Evolutionary conservation across 768 basidiomycete species (phyloP).

Genomic region (Stropharia rugosoannulata): DNA sequence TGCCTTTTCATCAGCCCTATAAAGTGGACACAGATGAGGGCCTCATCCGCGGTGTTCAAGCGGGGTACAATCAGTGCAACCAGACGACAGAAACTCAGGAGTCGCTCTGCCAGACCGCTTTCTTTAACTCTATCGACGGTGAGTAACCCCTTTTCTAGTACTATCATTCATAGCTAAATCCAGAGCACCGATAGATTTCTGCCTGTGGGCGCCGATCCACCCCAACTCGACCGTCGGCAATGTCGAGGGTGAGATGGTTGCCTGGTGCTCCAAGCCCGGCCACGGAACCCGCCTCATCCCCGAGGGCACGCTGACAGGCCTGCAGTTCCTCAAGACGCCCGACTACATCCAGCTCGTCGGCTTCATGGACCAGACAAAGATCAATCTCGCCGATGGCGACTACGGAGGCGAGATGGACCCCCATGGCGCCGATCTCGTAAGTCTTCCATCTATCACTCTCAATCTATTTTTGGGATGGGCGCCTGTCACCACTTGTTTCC

Average conservation of each 20-base stretch:
- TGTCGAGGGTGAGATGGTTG: conserved; percentile 71
- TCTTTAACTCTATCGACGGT: conserved; percentile 54
- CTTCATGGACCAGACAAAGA: conserved; percentile 55
- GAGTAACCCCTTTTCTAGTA: conserved; percentile 5
- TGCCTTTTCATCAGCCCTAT: background rate
- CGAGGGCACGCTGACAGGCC: conserved; percentile 56
- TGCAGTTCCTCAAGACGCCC: conserved; percentile 62
- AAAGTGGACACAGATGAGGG: conserved; percentile 35
- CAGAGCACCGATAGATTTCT: conserved; percentile 51
- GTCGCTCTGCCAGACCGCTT: conserved; percentile 62
- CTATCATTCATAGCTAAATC: background rate
- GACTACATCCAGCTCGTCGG: conserved; percentile 64
- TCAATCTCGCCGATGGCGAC: conserved; percentile 56
- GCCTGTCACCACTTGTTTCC: background rate
- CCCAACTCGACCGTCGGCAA: conserved; percentile 60
- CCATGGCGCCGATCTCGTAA: conserved; percentile 59
- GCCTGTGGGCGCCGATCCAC: conserved; percentile 59
- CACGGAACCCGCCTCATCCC: conserved; percentile 76
- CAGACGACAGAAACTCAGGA: conserved; percentile 59
- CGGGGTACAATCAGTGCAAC: conserved; percentile 70
- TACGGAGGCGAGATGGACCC: conserved; percentile 76
- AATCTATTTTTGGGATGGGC: background rate
- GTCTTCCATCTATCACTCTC: background rate
- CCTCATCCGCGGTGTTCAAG: conserved; percentile 41
- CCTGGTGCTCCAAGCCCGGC: conserved; percentile 74